phyloP scores from a whole-genome alignment of 108 stramenopile species.

The Pseudonitzschia delicatissima region DNA sequence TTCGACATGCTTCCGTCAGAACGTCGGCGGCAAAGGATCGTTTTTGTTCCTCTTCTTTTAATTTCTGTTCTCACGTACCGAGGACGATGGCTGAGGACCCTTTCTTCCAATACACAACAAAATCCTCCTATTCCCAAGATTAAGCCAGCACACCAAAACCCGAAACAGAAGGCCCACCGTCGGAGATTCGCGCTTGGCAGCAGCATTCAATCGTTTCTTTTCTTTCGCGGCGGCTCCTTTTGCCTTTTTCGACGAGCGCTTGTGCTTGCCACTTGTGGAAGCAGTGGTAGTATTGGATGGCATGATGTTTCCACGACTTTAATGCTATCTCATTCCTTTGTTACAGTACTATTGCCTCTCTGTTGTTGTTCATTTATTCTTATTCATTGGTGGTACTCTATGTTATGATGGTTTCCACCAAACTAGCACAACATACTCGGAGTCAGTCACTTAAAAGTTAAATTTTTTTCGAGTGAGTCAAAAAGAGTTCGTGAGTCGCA shows the following conservation, averaged over 20 bases:
- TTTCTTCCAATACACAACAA: neutral
- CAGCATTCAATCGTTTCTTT: neutral
- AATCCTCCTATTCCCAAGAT: neutral
- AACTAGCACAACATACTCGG: too few relatives aligned
- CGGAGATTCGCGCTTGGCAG: neutral
- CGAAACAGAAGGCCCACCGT: neutral
- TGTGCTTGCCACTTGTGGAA: neutral
- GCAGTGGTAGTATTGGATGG: neutral
- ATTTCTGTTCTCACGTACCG: neutral
- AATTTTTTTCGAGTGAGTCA: too few relatives aligned
- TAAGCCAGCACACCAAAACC: neutral
- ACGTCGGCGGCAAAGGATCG: neutral
- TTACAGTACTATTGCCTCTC: neutral
- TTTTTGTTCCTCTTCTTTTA: neutral
- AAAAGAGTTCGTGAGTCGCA: too few relatives aligned
- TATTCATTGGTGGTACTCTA: neutral
- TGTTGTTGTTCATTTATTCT: neutral
- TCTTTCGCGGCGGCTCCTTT: neutral
- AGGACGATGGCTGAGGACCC: neutral
- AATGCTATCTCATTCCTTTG: neutral
- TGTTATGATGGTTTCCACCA: too few relatives aligned
- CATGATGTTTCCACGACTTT: neutral
- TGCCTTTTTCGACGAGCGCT: conserved; percentile 2
- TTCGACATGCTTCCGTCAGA: neutral
- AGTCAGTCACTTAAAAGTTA: too few relatives aligned